Evolutionary conservation across 2,329 filamentous ascomycete species (phyloP).

Genomic region (Ascochyta koolunga): DNA sequence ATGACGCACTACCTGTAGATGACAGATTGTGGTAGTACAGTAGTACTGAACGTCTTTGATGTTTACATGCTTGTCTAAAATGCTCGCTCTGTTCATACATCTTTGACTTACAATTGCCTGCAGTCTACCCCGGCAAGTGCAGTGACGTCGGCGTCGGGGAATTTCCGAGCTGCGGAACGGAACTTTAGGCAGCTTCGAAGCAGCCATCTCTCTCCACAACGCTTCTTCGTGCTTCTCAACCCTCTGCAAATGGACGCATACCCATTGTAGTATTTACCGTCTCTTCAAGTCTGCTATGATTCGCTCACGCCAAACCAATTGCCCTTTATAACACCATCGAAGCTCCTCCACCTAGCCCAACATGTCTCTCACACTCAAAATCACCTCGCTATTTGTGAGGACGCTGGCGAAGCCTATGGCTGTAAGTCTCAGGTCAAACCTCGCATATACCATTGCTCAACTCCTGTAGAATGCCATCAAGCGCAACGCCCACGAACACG

Average conservation of each 20-base stretch:
- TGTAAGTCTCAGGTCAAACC: constrained; percentile 50
- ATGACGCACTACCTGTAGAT: background rate
- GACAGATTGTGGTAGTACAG: background rate
- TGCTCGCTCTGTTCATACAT: background rate
- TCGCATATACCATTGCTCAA: constrained; percentile 1
- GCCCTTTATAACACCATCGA: background rate
- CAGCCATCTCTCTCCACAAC: constrained; percentile 8
- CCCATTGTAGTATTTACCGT: background rate
- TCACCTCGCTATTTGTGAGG: constrained; percentile 68
- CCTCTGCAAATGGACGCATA: background rate
- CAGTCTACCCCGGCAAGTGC: constrained; percentile 6
- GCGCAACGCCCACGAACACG: constrained; percentile 70
- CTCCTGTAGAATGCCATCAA: constrained; percentile 67
- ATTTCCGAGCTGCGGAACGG: constrained; percentile 23
- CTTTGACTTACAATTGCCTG: background rate
- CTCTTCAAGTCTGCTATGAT: constrained; percentile 14
- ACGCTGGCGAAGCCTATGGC: constrained; percentile 72
- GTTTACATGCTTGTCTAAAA: background rate
- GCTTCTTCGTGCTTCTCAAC: background rate
- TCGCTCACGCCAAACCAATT: constrained; percentile 9
- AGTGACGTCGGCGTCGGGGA: constrained; percentile 27
- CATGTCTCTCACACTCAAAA: constrained; percentile 71
- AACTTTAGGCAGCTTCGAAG: constrained; percentile 30
- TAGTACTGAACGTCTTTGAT: background rate
- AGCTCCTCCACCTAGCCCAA: constrained; percentile 18